Percentiles rank a stretch among this genome's conserved stretches.
Evolutionary conservation across 257 asterid genomes (phyloP).

Genomic region (Apocynum venetum): DNA sequence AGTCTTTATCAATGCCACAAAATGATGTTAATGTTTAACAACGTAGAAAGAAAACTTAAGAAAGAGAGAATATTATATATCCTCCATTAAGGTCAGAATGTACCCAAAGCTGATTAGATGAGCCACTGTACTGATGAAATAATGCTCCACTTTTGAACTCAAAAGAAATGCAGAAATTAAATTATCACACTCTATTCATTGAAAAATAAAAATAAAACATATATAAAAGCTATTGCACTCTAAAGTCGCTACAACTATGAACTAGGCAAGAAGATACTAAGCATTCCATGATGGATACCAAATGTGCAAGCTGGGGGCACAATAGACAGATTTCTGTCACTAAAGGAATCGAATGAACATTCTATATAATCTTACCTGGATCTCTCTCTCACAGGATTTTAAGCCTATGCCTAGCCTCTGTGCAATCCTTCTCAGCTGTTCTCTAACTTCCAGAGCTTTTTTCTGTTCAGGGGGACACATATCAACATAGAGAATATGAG

Average conservation of each 20-base stretch:
- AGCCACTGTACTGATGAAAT: no score
- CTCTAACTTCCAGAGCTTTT: constrained; percentile 74
- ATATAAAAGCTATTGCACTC: background rate
- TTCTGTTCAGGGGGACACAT: constrained; percentile 39
- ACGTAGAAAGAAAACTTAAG: background rate
- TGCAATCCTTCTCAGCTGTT: constrained; percentile 71
- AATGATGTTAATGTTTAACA: background rate
- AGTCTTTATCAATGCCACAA: background rate
- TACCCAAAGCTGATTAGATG: no score
- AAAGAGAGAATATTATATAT: background rate
- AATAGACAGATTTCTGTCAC: background rate
- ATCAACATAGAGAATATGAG: background rate
- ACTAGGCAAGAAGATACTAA: background rate
- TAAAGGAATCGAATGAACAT: constrained; percentile 12
- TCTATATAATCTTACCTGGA: constrained; percentile 41
- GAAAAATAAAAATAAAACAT: no score
- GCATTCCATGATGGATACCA: background rate
- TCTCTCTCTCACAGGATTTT: constrained; percentile 82
- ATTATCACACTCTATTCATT: background rate
- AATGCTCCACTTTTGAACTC: no score
- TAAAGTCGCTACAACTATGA: background rate
- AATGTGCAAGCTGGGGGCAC: background rate
- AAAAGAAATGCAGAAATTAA: background rate
- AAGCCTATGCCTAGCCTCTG: constrained; percentile 70
- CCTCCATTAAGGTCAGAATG: background rate